Conservation (phyloP, 257 asterid species). For the Ehretia macrophylla region DNA sequence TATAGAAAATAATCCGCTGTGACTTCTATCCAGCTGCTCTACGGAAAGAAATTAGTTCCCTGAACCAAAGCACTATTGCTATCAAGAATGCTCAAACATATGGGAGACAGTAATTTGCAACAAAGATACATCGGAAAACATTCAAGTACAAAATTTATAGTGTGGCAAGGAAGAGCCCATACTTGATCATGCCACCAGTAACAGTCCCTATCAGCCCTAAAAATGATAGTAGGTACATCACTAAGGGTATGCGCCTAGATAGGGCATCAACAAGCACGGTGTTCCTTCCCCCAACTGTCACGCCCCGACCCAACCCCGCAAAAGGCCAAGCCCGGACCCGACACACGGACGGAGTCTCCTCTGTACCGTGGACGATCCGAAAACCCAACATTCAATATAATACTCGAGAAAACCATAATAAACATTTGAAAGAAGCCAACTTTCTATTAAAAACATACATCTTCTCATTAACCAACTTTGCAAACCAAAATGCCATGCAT, state of each 20-base stretch:
- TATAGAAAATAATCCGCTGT: constrained; percentile 77
- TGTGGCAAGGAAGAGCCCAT: constrained; percentile 6
- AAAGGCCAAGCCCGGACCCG: too few species aligned
- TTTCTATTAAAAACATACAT: too few species aligned
- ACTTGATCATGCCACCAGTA: constrained; percentile 98
- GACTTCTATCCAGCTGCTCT: constrained; percentile 86
- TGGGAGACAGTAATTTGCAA: too few species aligned
- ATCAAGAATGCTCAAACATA: neutral
- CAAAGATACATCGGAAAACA: too few species aligned
- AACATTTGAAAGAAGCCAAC: too few species aligned
- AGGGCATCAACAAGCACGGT: constrained; percentile 88
- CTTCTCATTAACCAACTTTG: too few species aligned
- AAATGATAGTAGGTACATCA: constrained; percentile 86
- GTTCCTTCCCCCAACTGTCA: constrained; percentile 95
- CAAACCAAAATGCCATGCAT: too few species aligned
- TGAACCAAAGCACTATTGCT: constrained; percentile 14
- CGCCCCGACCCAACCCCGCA: too few species aligned
- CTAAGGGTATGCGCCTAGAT: constrained; percentile 82
- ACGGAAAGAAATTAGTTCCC: constrained; percentile 87
- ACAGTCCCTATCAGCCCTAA: constrained; percentile 92
- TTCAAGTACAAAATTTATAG: neutral
- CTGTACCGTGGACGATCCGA: too few species aligned
- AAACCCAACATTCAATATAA: too few species aligned
- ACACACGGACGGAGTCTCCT: too few species aligned
- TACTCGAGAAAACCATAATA: too few species aligned